phyloP scores from a whole-genome alignment of 1,139 yeast species.

The Pichia sp. region DNA sequence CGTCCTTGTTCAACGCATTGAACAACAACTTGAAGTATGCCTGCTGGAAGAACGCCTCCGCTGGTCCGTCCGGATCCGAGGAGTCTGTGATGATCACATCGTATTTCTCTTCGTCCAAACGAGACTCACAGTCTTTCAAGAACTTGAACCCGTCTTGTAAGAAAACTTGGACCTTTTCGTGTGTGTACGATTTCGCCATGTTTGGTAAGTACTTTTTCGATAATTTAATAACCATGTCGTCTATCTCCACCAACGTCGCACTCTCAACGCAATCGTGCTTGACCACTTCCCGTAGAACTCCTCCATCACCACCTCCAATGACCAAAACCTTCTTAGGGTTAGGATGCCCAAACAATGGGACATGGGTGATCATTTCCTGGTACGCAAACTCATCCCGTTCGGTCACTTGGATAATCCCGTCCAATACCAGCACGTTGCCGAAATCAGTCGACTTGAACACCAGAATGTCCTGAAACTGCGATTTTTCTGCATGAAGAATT shows the following conservation, averaged over 20 bases:
- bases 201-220: conserved; percentile 81
- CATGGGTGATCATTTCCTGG: conserved; percentile 92
- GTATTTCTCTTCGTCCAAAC: conserved; percentile 33
- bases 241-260: conserved; percentile 88
- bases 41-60: conserved; percentile 84
- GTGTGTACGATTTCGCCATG: conserved; percentile 66
- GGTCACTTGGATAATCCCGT: conserved; percentile 87
- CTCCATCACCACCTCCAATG: conserved; percentile 97
- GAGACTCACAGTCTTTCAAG: conserved; percentile 44
- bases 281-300: conserved; percentile 87
- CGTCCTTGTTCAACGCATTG: conserved; percentile 56
- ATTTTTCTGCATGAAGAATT: conserved; percentile 72
- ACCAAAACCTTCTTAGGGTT: conserved; percentile 85
- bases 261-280: conserved; percentile 79
- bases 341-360: conserved; percentile 86
- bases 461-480: conserved; percentile 83
- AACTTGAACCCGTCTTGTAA: conserved; percentile 93
- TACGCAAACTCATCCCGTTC: conserved; percentile 93
- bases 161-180: conserved; percentile 78
- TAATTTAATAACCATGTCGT: conserved; percentile 79
- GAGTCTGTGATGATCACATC: conserved; percentile 95
- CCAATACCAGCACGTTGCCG: conserved; percentile 88
- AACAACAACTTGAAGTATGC: conserved; percentile 70
- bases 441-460: conserved; percentile 84
- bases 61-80: conserved; percentile 98